phyloP scores from a whole-genome alignment of 805 yeast genomes.

The Hanseniaspora hatyaiensis region DNA sequence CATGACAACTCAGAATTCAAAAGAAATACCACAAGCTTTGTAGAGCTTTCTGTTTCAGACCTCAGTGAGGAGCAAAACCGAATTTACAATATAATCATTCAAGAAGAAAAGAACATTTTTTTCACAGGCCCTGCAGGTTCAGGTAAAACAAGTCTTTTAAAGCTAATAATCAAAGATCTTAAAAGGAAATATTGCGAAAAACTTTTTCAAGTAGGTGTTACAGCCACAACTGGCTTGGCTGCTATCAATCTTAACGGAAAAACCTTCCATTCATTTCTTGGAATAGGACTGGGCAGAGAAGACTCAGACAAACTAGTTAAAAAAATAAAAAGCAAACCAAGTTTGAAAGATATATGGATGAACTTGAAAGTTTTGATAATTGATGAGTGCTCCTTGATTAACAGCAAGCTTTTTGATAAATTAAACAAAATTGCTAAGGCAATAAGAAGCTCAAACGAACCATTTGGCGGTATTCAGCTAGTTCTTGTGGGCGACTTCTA shows the following conservation, averaged over 20 bases:
- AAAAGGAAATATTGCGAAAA: conserved; percentile 31
- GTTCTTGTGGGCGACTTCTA: conserved; percentile 88
- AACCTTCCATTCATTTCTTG: conserved; percentile 76
- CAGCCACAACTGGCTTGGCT: conserved; percentile 94
- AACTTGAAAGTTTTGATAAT: conserved; percentile 59
- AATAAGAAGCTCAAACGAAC: conserved; percentile 52
- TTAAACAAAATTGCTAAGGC: conserved; percentile 56
- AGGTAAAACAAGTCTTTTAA: conserved; percentile 63
- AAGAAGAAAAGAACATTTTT: conserved; percentile 31
- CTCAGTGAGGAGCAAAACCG: too few species aligned
- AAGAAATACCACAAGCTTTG: too few species aligned
- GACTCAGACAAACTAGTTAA: conserved; percentile 36
- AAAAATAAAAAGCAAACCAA: conserved; percentile 38
- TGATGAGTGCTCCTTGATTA: conserved; percentile 93
- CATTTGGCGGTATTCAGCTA: conserved; percentile 91
- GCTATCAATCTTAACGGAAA: conserved; percentile 88
- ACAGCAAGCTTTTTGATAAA: conserved; percentile 64
- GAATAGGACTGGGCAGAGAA: conserved; percentile 69
- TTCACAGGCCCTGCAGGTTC: conserved; percentile 85
- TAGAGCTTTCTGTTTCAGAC: too few species aligned
- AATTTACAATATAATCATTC: too few species aligned
- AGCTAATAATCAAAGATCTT: conserved; percentile 50
- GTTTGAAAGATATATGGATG: conserved; percentile 48
- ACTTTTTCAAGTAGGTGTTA: conserved; percentile 54
- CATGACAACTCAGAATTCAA: too few species aligned